A percentile compares a stretch with the other conserved stretches of the same genome.
These are phyloP conservation scores for Canavalia gladiata DNA, from an alignment of 306 rosid genomes.

Conservation along the genomic window DNA sequence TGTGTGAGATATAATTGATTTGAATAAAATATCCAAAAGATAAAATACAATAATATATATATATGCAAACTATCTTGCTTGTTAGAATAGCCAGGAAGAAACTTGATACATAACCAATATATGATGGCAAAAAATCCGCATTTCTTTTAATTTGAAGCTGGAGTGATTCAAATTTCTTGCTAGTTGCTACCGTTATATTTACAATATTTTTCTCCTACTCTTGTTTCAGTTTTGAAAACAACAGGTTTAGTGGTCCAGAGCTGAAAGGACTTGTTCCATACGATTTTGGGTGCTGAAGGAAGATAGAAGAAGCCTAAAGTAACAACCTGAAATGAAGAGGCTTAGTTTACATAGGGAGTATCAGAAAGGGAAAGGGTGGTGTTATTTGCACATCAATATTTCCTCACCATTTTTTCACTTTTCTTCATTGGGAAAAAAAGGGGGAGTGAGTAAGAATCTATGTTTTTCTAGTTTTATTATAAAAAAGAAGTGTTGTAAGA, in stretches of 20 bases:
- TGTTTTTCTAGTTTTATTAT: constrained; percentile 14
- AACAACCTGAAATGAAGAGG: constrained; percentile 10
- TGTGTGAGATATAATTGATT: background rate
- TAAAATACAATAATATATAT: background rate
- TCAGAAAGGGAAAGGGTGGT: constrained; percentile 15
- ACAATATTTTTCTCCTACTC: constrained; percentile 18
- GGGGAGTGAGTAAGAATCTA: background rate
- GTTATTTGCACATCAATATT: constrained; percentile 33
- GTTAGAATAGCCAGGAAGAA: constrained; percentile 16
- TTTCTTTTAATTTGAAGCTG: constrained; percentile 17
- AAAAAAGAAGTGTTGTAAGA: background rate
- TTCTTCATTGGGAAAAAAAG: background rate
- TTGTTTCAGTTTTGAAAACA: constrained; percentile 79
- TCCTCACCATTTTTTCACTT: constrained; percentile 31
- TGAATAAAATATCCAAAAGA: constrained; percentile 27
- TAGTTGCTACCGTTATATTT: background rate
- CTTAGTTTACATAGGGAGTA: constrained; percentile 44
- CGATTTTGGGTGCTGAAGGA: constrained; percentile 86
- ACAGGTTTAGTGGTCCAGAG: constrained; percentile 83
- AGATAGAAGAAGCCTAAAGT: background rate
- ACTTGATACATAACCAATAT: constrained; percentile 3
- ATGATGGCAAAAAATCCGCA: constrained; percentile 32
- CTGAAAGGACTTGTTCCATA: constrained; percentile 87
- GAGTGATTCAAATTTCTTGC: constrained; percentile 2
- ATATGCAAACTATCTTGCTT: background rate